phyloP scores from a whole-genome alignment of 805 yeast genomes.

The Kluyveromyces starmeri region DNA sequence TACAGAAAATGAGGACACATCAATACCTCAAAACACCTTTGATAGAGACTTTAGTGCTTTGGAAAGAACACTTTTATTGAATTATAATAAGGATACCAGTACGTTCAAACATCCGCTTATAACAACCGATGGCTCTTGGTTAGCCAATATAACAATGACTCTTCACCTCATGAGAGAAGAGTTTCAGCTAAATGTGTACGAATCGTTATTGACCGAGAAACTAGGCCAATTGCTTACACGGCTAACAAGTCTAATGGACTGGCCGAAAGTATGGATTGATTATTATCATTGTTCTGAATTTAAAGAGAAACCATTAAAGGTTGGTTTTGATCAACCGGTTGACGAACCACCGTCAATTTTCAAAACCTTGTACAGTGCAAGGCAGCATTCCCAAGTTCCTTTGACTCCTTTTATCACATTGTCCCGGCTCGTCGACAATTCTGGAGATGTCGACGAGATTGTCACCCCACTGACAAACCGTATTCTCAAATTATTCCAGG shows the following conservation, averaged over 20 bases:
- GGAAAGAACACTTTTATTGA: conserved; percentile 15
- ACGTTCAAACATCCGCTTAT: neutral
- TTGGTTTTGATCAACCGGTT: conserved; percentile 22
- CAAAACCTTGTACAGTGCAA: conserved; percentile 36
- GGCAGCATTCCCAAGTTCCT: conserved; percentile 21
- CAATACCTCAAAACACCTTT: conserved; percentile 5
- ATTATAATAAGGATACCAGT: conserved; percentile 13
- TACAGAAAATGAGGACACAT: conserved; percentile 1
- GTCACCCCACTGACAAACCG: conserved; percentile 61
- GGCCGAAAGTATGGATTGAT: conserved; percentile 58
- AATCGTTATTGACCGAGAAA: conserved; percentile 27
- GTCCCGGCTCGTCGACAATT: conserved; percentile 52
- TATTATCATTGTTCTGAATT: conserved; percentile 34
- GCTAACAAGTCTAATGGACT: conserved; percentile 58
- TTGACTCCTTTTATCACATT: conserved; percentile 47
- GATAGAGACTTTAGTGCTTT: conserved; percentile 9
- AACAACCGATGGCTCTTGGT: conserved; percentile 8
- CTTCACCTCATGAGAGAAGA: conserved; percentile 79
- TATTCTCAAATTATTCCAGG: conserved; percentile 53
- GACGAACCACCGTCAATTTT: conserved; percentile 29
- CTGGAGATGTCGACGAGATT: conserved; percentile 46
- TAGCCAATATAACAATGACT: conserved; percentile 56
- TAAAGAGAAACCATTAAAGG: conserved; percentile 1
- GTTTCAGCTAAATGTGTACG: conserved; percentile 44
- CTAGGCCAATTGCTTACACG: conserved; percentile 53